Percentiles rank a stretch among this genome's conserved stretches.
phyloP scores from a whole-genome alignment of 1,139 yeast genomes.

The Blastobotrys ciferrii region DNA sequence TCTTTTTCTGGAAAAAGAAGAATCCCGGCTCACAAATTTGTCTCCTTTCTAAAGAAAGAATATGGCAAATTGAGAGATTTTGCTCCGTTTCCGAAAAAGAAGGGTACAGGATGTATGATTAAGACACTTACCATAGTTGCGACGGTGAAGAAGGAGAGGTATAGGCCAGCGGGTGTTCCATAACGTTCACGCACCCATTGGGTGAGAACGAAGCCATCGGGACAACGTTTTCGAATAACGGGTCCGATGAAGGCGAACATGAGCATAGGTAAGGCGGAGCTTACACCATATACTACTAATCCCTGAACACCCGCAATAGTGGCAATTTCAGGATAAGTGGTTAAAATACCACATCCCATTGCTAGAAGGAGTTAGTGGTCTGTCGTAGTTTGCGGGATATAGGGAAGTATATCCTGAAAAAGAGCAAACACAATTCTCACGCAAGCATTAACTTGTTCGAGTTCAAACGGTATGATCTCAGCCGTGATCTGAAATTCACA shows the following conservation, averaged over 20 bases:
- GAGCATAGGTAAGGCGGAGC: slow-evolving; percentile 81
- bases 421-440: slow-evolving; percentile 54
- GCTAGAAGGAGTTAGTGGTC: slow-evolving; percentile 45
- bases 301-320: slow-evolving; percentile 88
- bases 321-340: slow-evolving; percentile 85
- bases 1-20: no score
- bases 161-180: slow-evolving; percentile 70
- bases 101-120: no score
- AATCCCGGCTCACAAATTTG: no score
- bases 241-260: slow-evolving; percentile 85
- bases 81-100: background rate
- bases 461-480: slow-evolving; percentile 78
- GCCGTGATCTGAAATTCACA: slow-evolving; percentile 39
- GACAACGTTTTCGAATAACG: slow-evolving; percentile 70
- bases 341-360: slow-evolving; percentile 85
- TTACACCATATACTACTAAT: slow-evolving; percentile 72
- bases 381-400: background rate
- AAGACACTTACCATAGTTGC: slow-evolving; percentile 53
- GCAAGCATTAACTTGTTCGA: slow-evolving; percentile 90
- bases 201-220: slow-evolving; percentile 89
- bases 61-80: no score
- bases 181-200: slow-evolving; percentile 89
- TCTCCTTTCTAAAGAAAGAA: no score
- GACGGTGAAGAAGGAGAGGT: slow-evolving; percentile 76
- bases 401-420: slow-evolving; percentile 2